Conservation (phyloP, 495 filamentous ascomycete genomes). For the Evernia prunastri region DNA sequence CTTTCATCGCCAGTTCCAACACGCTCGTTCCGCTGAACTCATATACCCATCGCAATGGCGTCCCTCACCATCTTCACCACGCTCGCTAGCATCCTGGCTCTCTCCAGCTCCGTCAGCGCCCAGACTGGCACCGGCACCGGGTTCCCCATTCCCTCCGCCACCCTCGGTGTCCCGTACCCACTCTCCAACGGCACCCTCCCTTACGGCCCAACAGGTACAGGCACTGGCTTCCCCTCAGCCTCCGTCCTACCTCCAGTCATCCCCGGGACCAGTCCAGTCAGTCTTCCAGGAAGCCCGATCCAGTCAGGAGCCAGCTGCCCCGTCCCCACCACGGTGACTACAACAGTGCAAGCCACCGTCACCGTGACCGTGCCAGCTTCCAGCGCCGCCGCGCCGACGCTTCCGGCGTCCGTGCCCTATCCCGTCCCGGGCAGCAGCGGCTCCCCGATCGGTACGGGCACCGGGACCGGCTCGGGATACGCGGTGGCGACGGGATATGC, state of each 20-base stretch:
- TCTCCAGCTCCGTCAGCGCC: slow-evolving; percentile 7
- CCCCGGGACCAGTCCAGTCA: background rate
- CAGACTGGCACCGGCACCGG: slow-evolving; percentile 8
- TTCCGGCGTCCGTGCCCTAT: background rate
- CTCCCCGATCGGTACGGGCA: slow-evolving; percentile 13
- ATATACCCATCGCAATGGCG: slow-evolving; percentile 13
- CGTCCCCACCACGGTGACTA: background rate
- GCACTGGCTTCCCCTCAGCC: slow-evolving; percentile 3
- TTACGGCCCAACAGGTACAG: slow-evolving; percentile 6
- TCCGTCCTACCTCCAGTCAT: background rate
- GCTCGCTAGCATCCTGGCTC: slow-evolving; percentile 14
- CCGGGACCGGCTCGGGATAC: background rate
- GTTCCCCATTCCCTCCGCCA: slow-evolving; percentile 2
- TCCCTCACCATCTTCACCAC: slow-evolving; percentile 8
- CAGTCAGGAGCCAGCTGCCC: slow-evolving; percentile 9
- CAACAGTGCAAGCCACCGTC: slow-evolving; percentile 5
- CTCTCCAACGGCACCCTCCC: slow-evolving; percentile 11
- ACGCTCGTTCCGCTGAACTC: background rate
- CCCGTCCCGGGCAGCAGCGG: slow-evolving; percentile 7
- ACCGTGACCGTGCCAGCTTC: slow-evolving; percentile 17
- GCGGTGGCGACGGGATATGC: background rate
- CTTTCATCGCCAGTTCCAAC: background rate
- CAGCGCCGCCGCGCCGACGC: background rate
- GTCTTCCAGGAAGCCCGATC: background rate
- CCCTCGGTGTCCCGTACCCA: slow-evolving; percentile 13